phyloP scores from a whole-genome alignment of 1,139 yeast species.

The Lipomyces yarrowii region DNA sequence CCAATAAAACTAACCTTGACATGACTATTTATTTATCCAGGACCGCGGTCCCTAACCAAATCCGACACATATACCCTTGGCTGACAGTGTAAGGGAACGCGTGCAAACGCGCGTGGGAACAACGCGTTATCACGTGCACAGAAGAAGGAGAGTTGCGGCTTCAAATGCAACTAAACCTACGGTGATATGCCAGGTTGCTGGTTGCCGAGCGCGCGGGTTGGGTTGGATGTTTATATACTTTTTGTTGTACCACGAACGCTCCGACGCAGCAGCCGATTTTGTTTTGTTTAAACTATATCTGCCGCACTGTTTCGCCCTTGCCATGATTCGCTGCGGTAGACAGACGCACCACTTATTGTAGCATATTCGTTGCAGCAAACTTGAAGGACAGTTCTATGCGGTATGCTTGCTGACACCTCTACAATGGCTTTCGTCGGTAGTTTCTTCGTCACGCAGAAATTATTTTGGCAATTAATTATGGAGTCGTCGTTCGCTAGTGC shows the following conservation, averaged over 20 bases:
- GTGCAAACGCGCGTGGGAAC: not conserved
- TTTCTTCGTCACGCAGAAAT: no score
- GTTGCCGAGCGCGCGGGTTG: slow-evolving; percentile 17
- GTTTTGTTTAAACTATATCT: not conserved
- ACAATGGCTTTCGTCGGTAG: no score
- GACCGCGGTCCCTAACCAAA: not conserved
- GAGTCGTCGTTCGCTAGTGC: no score
- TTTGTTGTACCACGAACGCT: not conserved
- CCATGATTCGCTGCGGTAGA: not conserved
- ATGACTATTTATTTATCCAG: not conserved
- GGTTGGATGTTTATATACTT: slow-evolving; percentile 22
- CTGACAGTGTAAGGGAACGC: not conserved
- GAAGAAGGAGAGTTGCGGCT: not conserved
- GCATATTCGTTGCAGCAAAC: no score
- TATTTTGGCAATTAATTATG: no score
- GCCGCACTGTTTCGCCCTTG: not conserved
- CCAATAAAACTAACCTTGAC: not conserved
- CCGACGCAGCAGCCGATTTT: not conserved
- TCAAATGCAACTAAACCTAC: slow-evolving; percentile 8
- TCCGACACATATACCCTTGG: not conserved
- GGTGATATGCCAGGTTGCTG: slow-evolving; percentile 9
- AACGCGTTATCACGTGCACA: slow-evolving; percentile 7
- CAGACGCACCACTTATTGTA: no score
- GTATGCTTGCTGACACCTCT: no score
- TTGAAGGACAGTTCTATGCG: no score